Conservation (phyloP, 129 eudicot species). For the Tanacetum coccineum region DNA sequence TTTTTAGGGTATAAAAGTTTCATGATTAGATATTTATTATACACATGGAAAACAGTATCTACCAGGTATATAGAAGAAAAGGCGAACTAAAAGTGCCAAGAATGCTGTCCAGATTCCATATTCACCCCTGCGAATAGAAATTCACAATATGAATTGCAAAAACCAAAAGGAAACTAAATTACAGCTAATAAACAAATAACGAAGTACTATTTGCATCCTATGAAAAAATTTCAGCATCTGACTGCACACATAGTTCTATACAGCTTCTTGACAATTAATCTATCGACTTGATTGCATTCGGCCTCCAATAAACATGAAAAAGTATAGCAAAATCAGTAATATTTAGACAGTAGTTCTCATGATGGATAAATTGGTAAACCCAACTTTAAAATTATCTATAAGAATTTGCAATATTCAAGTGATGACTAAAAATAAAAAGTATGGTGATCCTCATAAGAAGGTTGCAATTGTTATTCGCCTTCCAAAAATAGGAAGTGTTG, state of each 20-base stretch:
- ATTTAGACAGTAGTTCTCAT: not conserved
- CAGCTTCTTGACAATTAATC: constrained; percentile 7
- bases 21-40: not conserved
- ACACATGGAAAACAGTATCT: constrained; percentile 4
- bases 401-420: no score
- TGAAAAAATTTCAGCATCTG: constrained; percentile 2
- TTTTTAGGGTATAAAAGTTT: constrained; percentile 7
- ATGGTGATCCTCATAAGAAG: no score
- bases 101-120: constrained; percentile 95
- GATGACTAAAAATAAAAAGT: no score
- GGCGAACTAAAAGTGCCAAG: constrained; percentile 84
- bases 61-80: constrained; percentile 90
- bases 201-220: not conserved
- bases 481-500: no score
- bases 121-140: constrained; percentile 66
- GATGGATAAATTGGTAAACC: not conserved
- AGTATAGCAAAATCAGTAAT: constrained; percentile 13
- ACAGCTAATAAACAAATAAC: not conserved
- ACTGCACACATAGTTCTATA: constrained; percentile 8
- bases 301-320: constrained; percentile 8
- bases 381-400: not conserved
- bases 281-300: constrained; percentile 3
- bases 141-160: constrained; percentile 9
- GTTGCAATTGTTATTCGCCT: no score
- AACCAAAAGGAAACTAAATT: not conserved